A percentile compares a stretch with the other conserved stretches of the same genome.
Evolutionary conservation across 2,329 filamentous ascomycete species (phyloP).

Genomic region (Ophiostoma piceae): DNA sequence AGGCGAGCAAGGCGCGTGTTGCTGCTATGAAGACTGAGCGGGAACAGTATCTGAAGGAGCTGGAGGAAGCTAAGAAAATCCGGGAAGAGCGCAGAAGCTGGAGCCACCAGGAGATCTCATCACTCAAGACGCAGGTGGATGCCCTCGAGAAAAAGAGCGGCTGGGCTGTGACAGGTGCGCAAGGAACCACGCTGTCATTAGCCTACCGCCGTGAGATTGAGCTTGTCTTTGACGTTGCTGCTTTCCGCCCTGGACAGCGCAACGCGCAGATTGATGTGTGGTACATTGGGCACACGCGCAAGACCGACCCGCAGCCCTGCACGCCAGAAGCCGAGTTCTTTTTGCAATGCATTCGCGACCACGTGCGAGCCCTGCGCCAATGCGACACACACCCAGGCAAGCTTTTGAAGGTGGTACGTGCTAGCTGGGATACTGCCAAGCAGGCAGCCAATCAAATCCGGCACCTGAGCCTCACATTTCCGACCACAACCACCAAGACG

Average conservation of each 20-base stretch:
- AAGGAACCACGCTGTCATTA: slow-evolving; percentile 62
- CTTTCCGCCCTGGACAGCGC: slow-evolving; percentile 47
- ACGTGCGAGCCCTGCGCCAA: slow-evolving; percentile 58
- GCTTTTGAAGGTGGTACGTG: slow-evolving; percentile 55
- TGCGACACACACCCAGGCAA: slow-evolving; percentile 50
- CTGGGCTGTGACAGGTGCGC: slow-evolving; percentile 65
- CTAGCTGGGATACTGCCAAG: slow-evolving; percentile 61
- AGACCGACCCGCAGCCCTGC: slow-evolving; percentile 49
- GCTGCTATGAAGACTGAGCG: slow-evolving; percentile 62
- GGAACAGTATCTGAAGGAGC: slow-evolving; percentile 64
- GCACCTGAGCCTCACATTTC: slow-evolving; percentile 57
- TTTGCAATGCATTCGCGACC: slow-evolving; percentile 64
- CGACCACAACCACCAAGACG: slow-evolving; percentile 58
- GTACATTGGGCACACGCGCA: slow-evolving; percentile 59
- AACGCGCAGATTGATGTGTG: slow-evolving; percentile 61
- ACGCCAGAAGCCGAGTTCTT: slow-evolving; percentile 70
- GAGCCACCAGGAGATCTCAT: slow-evolving; percentile 73
- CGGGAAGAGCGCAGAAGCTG: slow-evolving; percentile 86
- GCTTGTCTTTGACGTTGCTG: slow-evolving; percentile 62
- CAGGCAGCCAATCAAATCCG: slow-evolving; percentile 56
- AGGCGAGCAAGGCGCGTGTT: slow-evolving; percentile 61
- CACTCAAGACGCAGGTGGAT: slow-evolving; percentile 61
- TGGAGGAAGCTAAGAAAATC: slow-evolving; percentile 73
- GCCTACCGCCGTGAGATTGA: slow-evolving; percentile 67
- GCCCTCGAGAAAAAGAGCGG: slow-evolving; percentile 60